These are phyloP conservation scores for Fusarium sp. DNA, from an alignment of 2,329 filamentous ascomycete species.

Conservation along the genomic window DNA sequence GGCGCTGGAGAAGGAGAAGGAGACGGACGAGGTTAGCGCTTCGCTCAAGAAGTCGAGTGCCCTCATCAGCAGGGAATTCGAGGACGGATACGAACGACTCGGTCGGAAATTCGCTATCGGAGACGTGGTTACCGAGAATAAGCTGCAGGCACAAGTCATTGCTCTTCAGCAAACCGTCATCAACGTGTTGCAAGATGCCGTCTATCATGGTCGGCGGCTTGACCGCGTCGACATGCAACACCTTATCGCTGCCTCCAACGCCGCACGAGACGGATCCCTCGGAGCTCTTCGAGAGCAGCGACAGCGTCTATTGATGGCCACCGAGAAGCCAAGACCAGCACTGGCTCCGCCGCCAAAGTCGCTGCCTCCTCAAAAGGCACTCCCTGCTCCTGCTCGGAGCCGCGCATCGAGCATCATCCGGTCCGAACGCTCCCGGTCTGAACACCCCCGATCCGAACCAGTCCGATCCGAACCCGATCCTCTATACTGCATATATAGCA, in stretches of 20 bases:
- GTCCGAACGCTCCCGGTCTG: background rate
- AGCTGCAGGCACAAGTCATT: conserved; percentile 42
- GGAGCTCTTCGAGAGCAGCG: conserved; percentile 38
- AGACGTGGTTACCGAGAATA: conserved; percentile 42
- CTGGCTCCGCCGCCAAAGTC: conserved; percentile 14
- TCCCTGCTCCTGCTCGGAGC: background rate
- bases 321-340: conserved; percentile 25
- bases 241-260: conserved; percentile 40
- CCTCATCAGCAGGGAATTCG: conserved; percentile 42
- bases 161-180: conserved; percentile 44
- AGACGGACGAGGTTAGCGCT: conserved; percentile 31
- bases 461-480: conserved; percentile 18
- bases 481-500: conserved; percentile 39
- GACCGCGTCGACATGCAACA: conserved; percentile 38
- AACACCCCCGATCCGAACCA: background rate
- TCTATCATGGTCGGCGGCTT: conserved; percentile 35
- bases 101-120: conserved; percentile 39
- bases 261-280: conserved; percentile 37
- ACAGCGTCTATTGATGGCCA: conserved; percentile 27
- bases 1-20: background rate
- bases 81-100: conserved; percentile 39
- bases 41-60: conserved; percentile 39
- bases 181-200: conserved; percentile 40
- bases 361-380: background rate
- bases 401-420: conserved; percentile 4